Conservation (phyloP, 2,329 filamentous ascomycete genomes). For the Aspergillus persii region DNA sequence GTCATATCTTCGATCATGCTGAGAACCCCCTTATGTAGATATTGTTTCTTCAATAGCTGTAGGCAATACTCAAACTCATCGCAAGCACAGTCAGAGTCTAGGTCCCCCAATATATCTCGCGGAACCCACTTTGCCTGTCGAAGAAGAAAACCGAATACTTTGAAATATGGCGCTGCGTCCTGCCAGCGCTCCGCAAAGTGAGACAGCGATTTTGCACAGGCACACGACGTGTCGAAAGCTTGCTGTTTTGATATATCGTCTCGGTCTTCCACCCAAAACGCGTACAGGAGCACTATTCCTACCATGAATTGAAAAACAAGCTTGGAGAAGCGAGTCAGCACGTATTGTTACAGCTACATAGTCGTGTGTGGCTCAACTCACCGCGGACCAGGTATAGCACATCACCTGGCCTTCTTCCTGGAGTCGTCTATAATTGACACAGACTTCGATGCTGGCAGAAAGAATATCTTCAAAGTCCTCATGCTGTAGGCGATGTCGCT, state of each 20-base stretch:
- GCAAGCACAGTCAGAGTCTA: background rate
- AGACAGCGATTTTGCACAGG: conserved; percentile 20
- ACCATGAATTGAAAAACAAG: conserved; percentile 29
- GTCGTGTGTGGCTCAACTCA: conserved; percentile 9
- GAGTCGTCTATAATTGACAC: conserved; percentile 23
- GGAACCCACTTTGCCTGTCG: conserved; percentile 7
- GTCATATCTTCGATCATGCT: conserved; percentile 31
- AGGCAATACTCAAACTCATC: conserved; percentile 18
- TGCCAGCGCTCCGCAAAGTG: conserved; percentile 24
- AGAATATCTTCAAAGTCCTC: conserved; percentile 26
- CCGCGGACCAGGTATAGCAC: conserved; percentile 31
- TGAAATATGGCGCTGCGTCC: conserved; percentile 23
- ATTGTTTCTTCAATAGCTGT: conserved; percentile 22
- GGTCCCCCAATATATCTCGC: conserved; percentile 7
- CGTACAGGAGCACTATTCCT: conserved; percentile 27
- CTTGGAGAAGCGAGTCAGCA: conserved; percentile 3
- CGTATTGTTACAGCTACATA: background rate
- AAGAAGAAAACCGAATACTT: conserved; percentile 22
- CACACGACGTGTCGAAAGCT: conserved; percentile 20
- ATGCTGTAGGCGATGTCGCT: conserved; percentile 20
- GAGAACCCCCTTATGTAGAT: conserved; percentile 24
- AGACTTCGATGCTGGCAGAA: conserved; percentile 25
- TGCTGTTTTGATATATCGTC: conserved; percentile 7
- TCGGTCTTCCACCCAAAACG: conserved; percentile 21
- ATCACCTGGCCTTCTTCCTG: conserved; percentile 29